Evolutionary conservation across 139 green algal species (phyloP), one percentile per base, ranked within the genome.

Genomic region (Eudorina sp.): DNA sequence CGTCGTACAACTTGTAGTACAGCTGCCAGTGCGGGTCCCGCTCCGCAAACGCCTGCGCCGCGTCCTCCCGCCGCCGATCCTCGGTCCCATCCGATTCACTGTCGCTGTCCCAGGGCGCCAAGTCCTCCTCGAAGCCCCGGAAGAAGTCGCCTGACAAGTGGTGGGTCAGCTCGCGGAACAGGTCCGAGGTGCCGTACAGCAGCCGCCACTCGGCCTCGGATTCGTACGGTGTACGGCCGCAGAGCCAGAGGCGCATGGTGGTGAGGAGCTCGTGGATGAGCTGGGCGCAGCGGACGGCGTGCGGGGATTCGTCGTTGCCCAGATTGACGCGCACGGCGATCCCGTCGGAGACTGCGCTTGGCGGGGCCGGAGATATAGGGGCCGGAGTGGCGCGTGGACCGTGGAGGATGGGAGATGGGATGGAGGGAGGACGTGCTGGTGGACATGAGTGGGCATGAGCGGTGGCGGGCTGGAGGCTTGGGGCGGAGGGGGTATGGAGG

Each of bases 1-100:
- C 31, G 36, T 85, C 46, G 78, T 85, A 85, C 29, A 68, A n/a
- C 14, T 51, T 58, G 55, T 85, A 85, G 78, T 85, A 85, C 55
- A 74, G 25, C 38, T 74, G 38, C 40, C 38, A 36, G 31, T 85
- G 78, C 5, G 38, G 29, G 43, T 85, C 78, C 3, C 40, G 55
- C 29, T 85, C 78, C 27, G 78, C 38, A 31, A 41, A 25, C 31
- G n/a, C 53, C 48, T 70, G 36, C 51, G 76, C 76, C 40, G 27
- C 19, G 19, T 48, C 41, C 41, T 36, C 72, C 41, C 38, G 36
- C 13, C 45, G n/a, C 41, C 74, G 3, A 31, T 36, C 14, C 45
- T 58, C 70, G 46, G 19, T 51, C 46, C 1, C 34, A 0, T 7
- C n/a, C n/a, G n/a, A n/a, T n/a, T n/a, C n/a, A 9, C 31, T 51